phyloP scores from a whole-genome alignment of 805 yeast genomes.

The Grigorovia yakushimaensis region DNA sequence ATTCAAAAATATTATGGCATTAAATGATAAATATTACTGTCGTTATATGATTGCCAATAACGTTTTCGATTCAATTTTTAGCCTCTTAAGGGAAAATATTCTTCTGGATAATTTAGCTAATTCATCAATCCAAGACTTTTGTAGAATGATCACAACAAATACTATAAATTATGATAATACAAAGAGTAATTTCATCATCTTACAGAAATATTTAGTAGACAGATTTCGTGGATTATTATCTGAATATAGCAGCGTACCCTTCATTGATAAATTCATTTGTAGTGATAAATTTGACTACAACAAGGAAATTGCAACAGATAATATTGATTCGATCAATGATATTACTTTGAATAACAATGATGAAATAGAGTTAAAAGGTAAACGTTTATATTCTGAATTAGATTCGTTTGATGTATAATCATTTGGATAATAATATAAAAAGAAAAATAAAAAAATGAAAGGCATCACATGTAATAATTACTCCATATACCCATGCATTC shows the following conservation, averaged over 20 bases:
- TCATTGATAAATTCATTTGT: constrained; percentile 19
- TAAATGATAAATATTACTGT: constrained; percentile 55
- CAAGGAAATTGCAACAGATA: neutral
- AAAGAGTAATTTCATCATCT: constrained; percentile 18
- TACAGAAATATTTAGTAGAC: constrained; percentile 26
- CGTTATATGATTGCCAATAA: constrained; percentile 47
- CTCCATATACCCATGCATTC: neutral
- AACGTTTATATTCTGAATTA: neutral
- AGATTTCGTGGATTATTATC: constrained; percentile 24
- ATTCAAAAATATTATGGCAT: constrained; percentile 47
- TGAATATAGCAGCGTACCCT: constrained; percentile 22
- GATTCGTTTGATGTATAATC: neutral
- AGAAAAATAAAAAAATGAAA: too few species aligned
- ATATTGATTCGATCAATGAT: neutral
- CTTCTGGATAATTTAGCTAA: constrained; percentile 53
- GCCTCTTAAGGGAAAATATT: constrained; percentile 39
- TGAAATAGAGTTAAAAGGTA: neutral
- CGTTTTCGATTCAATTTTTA: constrained; percentile 40
- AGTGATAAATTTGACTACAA: neutral
- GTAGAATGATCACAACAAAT: constrained; percentile 35
- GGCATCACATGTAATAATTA: too few species aligned
- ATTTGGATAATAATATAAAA: too few species aligned
- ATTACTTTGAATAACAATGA: neutral
- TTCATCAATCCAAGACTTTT: constrained; percentile 66
- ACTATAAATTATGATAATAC: constrained; percentile 7